Conservation (phyloP, 345 rosid genomes). For the Hevea brasiliensis region DNA sequence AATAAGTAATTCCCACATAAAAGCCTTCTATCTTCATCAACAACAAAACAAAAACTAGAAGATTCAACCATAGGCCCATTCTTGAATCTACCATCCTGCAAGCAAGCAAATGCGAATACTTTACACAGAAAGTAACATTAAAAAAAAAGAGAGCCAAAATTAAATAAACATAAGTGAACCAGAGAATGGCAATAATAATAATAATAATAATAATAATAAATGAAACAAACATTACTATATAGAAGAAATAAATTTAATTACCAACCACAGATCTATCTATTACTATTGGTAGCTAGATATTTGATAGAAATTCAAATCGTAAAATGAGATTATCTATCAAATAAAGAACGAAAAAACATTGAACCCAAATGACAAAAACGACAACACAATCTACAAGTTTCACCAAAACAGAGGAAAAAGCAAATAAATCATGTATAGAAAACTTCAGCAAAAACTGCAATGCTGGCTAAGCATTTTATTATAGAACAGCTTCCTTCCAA, state of each 20-base stretch:
- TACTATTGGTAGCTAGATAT: neutral
- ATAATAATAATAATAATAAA: neutral
- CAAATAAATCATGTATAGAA: neutral
- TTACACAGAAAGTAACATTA: neutral
- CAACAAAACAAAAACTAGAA: constrained; percentile 39
- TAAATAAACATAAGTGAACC: constrained; percentile 13
- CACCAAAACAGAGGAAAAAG: too few species aligned
- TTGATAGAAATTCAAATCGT: neutral
- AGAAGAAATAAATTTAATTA: neutral
- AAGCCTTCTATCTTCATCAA: constrained; percentile 47
- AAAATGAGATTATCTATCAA: neutral
- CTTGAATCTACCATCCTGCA: constrained; percentile 62
- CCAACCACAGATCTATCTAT: constrained; percentile 7
- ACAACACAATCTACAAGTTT: neutral
- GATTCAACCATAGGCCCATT: constrained; percentile 45
- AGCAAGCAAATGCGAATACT: neutral
- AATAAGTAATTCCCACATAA: constrained; percentile 54
- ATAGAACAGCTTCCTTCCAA: neutral
- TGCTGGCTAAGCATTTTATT: neutral
- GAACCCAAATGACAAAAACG: neutral
- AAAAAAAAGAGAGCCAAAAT: neutral
- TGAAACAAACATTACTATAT: too few species aligned
- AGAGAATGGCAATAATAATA: neutral
- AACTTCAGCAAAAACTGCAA: neutral
- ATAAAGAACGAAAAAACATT: neutral